Conservation (phyloP, 225 moss, liverwort and hornwort genomes). For the Marchantia polymorpha region DNA sequence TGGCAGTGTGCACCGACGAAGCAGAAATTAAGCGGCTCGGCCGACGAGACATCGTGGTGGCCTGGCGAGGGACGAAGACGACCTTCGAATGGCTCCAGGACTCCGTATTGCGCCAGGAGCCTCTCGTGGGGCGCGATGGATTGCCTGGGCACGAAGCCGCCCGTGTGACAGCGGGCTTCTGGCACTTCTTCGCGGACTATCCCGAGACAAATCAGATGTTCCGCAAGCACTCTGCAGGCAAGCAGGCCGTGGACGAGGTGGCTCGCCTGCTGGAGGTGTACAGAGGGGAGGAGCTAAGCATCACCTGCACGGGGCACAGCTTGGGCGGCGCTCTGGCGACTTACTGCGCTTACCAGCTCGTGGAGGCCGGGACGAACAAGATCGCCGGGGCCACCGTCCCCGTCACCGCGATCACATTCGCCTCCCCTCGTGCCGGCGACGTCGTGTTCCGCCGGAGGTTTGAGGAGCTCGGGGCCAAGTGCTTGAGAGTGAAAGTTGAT, state of each 20-base stretch:
- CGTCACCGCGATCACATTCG: slow-evolving; percentile 7
- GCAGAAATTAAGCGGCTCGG: slow-evolving; percentile 29
- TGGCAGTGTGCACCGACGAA: slow-evolving; percentile 20
- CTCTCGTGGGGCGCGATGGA: background rate
- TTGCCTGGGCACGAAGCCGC: background rate
- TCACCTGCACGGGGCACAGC: slow-evolving; percentile 17
- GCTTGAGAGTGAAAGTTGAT: background rate
- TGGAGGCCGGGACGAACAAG: background rate
- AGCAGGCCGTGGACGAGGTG: slow-evolving; percentile 13
- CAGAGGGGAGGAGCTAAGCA: slow-evolving; percentile 18
- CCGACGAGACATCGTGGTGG: slow-evolving; percentile 27
- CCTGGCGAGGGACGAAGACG: slow-evolving; percentile 20
- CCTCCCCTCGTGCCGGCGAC: background rate
- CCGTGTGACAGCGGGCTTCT: background rate
- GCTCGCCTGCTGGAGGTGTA: slow-evolving; percentile 2
- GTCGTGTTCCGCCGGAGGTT: background rate
- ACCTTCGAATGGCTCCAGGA: slow-evolving; percentile 7
- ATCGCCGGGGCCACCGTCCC: background rate
- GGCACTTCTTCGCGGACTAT: background rate
- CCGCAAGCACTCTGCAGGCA: background rate
- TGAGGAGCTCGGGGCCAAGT: slow-evolving; percentile 1
- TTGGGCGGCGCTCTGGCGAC: slow-evolving; percentile 17
- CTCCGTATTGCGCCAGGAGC: too few relatives aligned
- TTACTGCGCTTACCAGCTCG: slow-evolving; percentile 8
- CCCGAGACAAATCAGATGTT: background rate